These are phyloP conservation scores for Aspergillus brasiliensis DNA, from an alignment of 2,329 filamentous ascomycete species.

Conservation along the genomic window DNA sequence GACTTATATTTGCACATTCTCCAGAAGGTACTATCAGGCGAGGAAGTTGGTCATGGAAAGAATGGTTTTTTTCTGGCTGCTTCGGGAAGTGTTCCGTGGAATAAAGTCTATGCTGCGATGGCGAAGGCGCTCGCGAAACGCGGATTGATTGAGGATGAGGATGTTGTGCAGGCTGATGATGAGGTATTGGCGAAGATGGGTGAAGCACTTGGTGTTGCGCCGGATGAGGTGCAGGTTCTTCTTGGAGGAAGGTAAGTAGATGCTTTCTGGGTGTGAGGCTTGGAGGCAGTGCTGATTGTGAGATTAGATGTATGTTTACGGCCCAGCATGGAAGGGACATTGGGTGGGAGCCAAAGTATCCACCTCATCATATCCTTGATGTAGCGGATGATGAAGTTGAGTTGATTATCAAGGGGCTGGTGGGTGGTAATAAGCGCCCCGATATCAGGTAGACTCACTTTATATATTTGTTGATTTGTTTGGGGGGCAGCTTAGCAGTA, in stretches of 20 bases:
- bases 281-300: not conserved
- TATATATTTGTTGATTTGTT: too few relatives aligned
- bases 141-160: constrained; percentile 41
- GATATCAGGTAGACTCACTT: too few relatives aligned
- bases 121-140: constrained; percentile 46
- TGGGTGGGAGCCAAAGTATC: not conserved
- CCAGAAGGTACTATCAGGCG: constrained; percentile 45
- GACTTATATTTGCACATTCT: constrained; percentile 51
- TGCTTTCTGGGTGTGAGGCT: not conserved
- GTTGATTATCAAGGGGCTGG: too few relatives aligned
- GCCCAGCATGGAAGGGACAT: not conserved
- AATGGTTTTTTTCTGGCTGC: constrained; percentile 56
- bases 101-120: constrained; percentile 53
- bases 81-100: constrained; percentile 53
- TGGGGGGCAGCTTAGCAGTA: too few relatives aligned
- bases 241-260: constrained; percentile 45
- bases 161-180: constrained; percentile 41
- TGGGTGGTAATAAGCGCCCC: too few relatives aligned
- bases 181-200: constrained; percentile 46
- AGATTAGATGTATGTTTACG: not conserved
- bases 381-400: too few relatives aligned
- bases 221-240: constrained; percentile 33
- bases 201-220: constrained; percentile 44
- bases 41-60: constrained; percentile 40
- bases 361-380: not conserved